These are phyloP conservation scores for Linnemannia schmuckeri DNA, from an alignment of 192 early-diverging fungal species.

Conservation along the genomic window DNA sequence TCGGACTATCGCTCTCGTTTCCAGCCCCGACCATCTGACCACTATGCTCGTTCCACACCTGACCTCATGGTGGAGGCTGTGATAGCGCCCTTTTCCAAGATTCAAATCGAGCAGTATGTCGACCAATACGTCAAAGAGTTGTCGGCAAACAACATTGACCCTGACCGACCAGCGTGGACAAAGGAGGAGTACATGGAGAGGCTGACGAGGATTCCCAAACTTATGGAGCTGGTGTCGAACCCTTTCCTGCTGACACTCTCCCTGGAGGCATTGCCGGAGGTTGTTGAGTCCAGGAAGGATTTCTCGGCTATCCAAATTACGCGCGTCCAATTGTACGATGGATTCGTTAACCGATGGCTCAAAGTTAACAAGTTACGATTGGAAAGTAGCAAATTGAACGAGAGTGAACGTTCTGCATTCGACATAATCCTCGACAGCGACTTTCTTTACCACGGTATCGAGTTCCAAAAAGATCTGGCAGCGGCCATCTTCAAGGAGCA, in stretches of 20 bases:
- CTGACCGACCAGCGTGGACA: no score
- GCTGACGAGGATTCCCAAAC: background rate
- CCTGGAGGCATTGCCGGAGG: background rate
- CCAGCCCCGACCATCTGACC: background rate
- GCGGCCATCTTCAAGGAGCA: background rate
- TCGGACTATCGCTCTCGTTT: background rate
- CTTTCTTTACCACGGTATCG: background rate
- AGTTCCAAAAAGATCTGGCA: background rate
- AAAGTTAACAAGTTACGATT: background rate
- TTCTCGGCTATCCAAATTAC: background rate
- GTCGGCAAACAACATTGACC: background rate
- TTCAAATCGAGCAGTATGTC: background rate
- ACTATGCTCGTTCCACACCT: background rate
- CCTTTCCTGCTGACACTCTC: background rate
- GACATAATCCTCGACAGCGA: background rate
- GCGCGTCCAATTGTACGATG: slow-evolving; percentile 9
- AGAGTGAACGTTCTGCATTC: background rate
- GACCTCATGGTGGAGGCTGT: background rate
- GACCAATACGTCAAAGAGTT: background rate
- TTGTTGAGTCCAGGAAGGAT: background rate
- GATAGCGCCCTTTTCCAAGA: background rate
- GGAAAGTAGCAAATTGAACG: background rate
- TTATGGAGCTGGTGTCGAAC: background rate
- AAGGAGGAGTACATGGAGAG: background rate
- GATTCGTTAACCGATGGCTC: background rate